phyloP scores from a whole-genome alignment of 441 rosid species.

The Raphanus hybrid region DNA sequence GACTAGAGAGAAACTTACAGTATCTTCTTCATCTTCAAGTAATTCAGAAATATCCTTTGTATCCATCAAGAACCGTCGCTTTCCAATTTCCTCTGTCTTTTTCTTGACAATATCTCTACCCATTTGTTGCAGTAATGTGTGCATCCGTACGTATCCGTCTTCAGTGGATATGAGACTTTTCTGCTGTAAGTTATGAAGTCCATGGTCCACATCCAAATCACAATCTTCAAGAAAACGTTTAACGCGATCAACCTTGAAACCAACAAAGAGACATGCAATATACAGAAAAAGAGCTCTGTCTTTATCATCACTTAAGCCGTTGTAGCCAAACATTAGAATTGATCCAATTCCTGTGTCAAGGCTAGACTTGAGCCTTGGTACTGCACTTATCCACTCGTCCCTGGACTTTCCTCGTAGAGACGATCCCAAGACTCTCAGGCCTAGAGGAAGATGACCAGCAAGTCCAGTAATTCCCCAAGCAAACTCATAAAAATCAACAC shows the following conservation, averaged over 20 bases:
- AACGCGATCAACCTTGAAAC: background rate
- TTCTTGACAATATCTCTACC: slow-evolving; percentile 49
- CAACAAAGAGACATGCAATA: slow-evolving; percentile 39
- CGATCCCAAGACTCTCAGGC: slow-evolving; percentile 36
- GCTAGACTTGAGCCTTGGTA: slow-evolving; percentile 17
- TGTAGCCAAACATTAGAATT: slow-evolving; percentile 38
- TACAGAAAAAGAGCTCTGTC: slow-evolving; percentile 42
- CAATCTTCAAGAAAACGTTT: slow-evolving; percentile 3
- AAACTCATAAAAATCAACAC: background rate
- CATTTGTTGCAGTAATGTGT: slow-evolving; percentile 47
- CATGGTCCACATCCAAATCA: slow-evolving; percentile 7
- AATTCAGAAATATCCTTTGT: background rate
- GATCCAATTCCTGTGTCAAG: slow-evolving; percentile 3
- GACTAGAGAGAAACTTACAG: slow-evolving; percentile 1
- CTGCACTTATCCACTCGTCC: slow-evolving; percentile 24
- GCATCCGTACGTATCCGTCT: slow-evolving; percentile 10
- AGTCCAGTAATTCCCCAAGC: background rate
- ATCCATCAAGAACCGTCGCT: slow-evolving; percentile 45
- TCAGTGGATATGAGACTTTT: slow-evolving; percentile 25
- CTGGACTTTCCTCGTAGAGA: slow-evolving; percentile 5
- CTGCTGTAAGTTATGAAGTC: slow-evolving; percentile 19
- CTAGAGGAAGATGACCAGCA: slow-evolving; percentile 36
- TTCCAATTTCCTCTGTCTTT: slow-evolving; percentile 40
- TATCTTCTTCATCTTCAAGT: background rate
- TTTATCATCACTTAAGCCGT: slow-evolving; percentile 30